A percentile compares a stretch with the other conserved stretches of the same genome.
Evolutionary conservation across 2,329 filamentous ascomycete genomes (phyloP).

Genomic region (Pestalotiopsis sp.): DNA sequence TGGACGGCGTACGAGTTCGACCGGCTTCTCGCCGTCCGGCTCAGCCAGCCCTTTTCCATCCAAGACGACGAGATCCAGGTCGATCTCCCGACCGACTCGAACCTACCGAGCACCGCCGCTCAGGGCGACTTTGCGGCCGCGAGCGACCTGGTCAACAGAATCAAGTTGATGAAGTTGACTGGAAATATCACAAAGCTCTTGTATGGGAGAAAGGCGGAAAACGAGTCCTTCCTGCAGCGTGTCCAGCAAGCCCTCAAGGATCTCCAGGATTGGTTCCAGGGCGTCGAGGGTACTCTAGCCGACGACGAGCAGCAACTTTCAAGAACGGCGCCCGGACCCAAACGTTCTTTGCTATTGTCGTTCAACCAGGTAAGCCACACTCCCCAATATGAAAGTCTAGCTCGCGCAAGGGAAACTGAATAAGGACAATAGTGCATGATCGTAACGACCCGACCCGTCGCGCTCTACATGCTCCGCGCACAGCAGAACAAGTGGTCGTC

Average conservation of each 20-base stretch:
- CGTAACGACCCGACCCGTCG: constrained; percentile 34
- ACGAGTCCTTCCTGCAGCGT: constrained; percentile 23
- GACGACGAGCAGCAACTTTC: constrained; percentile 16
- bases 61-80: constrained; percentile 50
- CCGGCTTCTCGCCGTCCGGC: constrained; percentile 49
- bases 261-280: constrained; percentile 35
- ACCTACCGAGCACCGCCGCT: constrained; percentile 20
- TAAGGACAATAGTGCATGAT: constrained; percentile 31
- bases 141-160: constrained; percentile 33
- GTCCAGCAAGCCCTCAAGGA: constrained; percentile 35
- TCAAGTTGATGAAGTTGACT: constrained; percentile 38
- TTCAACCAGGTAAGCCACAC: constrained; percentile 16
- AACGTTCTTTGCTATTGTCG: constrained; percentile 13
- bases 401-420: background rate
- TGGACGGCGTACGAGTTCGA: constrained; percentile 47
- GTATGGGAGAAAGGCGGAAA: constrained; percentile 30
- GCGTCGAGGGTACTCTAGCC: constrained; percentile 31
- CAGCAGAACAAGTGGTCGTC: constrained; percentile 23
- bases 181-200: constrained; percentile 31
- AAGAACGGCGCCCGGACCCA: background rate
- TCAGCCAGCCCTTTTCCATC: constrained; percentile 49
- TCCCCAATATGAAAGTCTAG: background rate
- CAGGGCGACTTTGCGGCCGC: constrained; percentile 32
- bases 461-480: constrained; percentile 34
- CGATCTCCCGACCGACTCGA: constrained; percentile 39